Evolutionary conservation across 805 yeast species (phyloP).

Genomic region (Yarrowia phangngaensis): DNA sequence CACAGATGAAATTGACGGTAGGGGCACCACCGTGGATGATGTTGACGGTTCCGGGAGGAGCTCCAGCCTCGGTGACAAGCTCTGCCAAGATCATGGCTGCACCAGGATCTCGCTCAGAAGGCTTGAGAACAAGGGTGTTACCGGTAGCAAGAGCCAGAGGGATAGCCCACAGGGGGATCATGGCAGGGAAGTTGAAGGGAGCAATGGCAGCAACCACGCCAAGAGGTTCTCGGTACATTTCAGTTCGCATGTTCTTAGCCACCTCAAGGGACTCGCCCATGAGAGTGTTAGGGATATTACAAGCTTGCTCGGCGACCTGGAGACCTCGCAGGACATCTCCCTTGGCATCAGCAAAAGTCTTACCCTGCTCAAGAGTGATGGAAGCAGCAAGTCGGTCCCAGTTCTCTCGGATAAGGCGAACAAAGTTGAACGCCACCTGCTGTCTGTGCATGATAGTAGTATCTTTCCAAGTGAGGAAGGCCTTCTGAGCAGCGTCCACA

Average conservation of each 20-base stretch:
- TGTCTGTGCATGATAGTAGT: constrained; percentile 50
- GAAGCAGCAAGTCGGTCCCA: constrained; percentile 65
- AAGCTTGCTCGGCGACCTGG: constrained; percentile 75
- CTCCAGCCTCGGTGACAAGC: constrained; percentile 67
- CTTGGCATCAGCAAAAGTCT: constrained; percentile 67
- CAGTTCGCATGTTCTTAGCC: constrained; percentile 70
- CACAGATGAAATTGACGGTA: constrained; percentile 65
- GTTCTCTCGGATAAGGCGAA: constrained; percentile 57
- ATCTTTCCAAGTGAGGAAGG: constrained; percentile 57
- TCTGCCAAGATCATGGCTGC: constrained; percentile 72
- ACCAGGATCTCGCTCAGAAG: constrained; percentile 76
- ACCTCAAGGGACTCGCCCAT: constrained; percentile 64
- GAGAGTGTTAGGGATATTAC: constrained; percentile 57
- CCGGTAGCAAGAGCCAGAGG: constrained; percentile 66
- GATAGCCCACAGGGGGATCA: constrained; percentile 70
- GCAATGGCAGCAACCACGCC: constrained; percentile 76
- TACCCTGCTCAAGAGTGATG: constrained; percentile 70
- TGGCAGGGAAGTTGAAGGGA: constrained; percentile 81
- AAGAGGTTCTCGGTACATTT: constrained; percentile 64
- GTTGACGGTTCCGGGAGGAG: constrained; percentile 68
- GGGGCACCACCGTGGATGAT: constrained; percentile 70
- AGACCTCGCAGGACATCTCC: constrained; percentile 74
- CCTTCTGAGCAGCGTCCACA: constrained; percentile 57
- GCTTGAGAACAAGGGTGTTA: constrained; percentile 67
- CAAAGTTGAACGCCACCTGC: constrained; percentile 66